A percentile compares a stretch with the other conserved stretches of the same genome.
Conservation (phyloP, 345 rosid genomes). For the Aegle marmelos region DNA sequence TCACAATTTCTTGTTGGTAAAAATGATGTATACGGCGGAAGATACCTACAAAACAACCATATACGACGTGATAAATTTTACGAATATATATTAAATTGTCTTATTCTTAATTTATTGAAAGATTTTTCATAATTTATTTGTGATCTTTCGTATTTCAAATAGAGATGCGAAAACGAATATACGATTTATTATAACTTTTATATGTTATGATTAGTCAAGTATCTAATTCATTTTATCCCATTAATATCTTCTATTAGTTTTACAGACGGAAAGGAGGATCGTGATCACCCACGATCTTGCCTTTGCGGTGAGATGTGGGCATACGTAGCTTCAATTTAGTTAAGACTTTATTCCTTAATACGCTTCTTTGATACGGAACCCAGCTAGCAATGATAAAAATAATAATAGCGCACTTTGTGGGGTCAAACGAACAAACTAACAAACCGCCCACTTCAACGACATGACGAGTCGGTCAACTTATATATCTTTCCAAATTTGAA, state of each 20-base stretch:
- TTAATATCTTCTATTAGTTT: not conserved
- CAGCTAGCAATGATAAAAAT: no score
- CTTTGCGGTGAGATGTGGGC: no score
- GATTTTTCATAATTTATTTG: no score
- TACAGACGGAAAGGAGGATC: no score
- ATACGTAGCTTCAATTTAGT: no score
- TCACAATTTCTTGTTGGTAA: slow-evolving; percentile 6
- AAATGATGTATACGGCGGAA: slow-evolving; percentile 36
- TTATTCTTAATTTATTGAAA: no score
- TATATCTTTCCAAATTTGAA: not conserved
- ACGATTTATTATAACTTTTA: not conserved
- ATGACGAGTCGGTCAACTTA: not conserved
- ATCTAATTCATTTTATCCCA: not conserved
- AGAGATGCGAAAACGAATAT: not conserved
- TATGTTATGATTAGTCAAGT: not conserved
- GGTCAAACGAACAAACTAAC: not conserved
- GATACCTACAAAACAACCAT: slow-evolving; percentile 26
- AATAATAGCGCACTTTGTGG: not conserved
- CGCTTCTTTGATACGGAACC: no score
- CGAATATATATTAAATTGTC: no score
- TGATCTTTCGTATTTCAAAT: no score
- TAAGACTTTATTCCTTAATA: no score
- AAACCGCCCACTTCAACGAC: not conserved
- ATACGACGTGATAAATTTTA: no score
- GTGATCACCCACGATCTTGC: no score